Conservation (phyloP, 371 early-diverging fungal species). For the Mortierella polycephala region DNA sequence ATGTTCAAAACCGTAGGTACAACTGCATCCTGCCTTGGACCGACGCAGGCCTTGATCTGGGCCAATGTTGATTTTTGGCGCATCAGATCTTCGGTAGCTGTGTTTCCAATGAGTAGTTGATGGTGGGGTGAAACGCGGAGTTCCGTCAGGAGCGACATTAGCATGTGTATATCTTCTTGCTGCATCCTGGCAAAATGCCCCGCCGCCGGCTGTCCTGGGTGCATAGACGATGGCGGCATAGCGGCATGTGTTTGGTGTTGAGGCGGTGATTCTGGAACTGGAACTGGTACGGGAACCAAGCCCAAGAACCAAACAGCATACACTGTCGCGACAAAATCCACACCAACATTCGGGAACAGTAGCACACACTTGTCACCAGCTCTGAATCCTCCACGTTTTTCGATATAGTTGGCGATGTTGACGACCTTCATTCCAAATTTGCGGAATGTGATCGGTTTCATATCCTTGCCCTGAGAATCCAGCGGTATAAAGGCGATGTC, state of each 20-base stretch:
- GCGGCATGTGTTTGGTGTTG: constrained; percentile 34
- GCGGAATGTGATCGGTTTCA: constrained; percentile 72
- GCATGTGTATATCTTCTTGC: constrained; percentile 70
- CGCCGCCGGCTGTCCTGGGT: too few relatives aligned
- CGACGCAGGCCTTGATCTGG: constrained; percentile 44
- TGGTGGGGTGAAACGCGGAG: constrained; percentile 58
- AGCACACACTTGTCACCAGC: constrained; percentile 73
- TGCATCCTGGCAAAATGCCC: too few relatives aligned
- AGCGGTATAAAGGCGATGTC: constrained; percentile 73
- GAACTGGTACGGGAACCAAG: constrained; percentile 77
- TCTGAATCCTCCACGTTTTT: constrained; percentile 64
- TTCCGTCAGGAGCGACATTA: constrained; percentile 70
- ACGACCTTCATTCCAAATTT: constrained; percentile 79
- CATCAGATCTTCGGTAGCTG: constrained; percentile 72
- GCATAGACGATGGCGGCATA: too few relatives aligned
- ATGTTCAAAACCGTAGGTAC: constrained; percentile 66
- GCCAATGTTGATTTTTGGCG: constrained; percentile 61
- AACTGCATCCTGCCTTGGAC: constrained; percentile 40
- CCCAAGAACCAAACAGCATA: constrained; percentile 87
- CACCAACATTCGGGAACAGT: constrained; percentile 70
- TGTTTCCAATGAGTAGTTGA: constrained; percentile 66
- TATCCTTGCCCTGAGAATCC: constrained; percentile 68
- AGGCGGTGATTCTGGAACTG: constrained; percentile 72
- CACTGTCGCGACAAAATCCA: constrained; percentile 79
- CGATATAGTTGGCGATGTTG: constrained; percentile 69